Evolutionary conservation across 106 monocot species (phyloP), one percentile per base, ranked within the genome.

Genomic region (Phalaenopsis aphrodite): DNA sequence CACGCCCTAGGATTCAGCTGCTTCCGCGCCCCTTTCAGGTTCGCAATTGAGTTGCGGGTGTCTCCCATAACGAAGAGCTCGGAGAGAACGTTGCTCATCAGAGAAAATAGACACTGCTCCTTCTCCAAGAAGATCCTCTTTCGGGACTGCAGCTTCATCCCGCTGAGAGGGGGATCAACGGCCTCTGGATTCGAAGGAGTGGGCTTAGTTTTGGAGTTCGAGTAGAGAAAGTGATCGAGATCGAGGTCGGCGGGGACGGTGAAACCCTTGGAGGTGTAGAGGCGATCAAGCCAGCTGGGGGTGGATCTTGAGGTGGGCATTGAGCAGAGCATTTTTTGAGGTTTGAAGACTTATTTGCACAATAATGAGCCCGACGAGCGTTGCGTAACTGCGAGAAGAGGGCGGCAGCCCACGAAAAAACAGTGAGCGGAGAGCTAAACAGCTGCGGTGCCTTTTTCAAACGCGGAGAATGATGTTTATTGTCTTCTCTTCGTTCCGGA

Each of bases 271-370:
- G 86, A 82, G 36, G 41, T 23, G 30, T 79, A 86, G 78, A 89
- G 89, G 36, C 89, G 86, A 21, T 89, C 86, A 47, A 89, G 89
- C 89, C 89, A 89, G 75, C 66, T 83, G 52, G 80, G 75, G n/a
- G 75, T 80, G 15, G 84, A 47, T 41, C 38, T 64, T 41, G 75
- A 38, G 1, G 74, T 23, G 19, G 83, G 56, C 15, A 79, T 74
- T 38, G 83, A 79, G 23, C 76, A 47, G 49, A 76, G 49, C 76
- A 76, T 76, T 24, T 19, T 48, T 42, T 24, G 76, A 76, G 69
- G 5, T 69, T 69, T 69, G 69, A 24, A 6, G 64, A 18, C 21
- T 17, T n/a, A 19, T 5, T 21, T 24, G 64, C 7, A n/a, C n/a
- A n/a, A n/a, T n/a, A n/a, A 39, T 14, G 38, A 69, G 69, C 69